Evolutionary conservation across 2,329 filamentous ascomycete genomes (phyloP), one percentile per base, ranked within the genome.

Genomic region (Teratosphaeria pseudoeucalypti): DNA sequence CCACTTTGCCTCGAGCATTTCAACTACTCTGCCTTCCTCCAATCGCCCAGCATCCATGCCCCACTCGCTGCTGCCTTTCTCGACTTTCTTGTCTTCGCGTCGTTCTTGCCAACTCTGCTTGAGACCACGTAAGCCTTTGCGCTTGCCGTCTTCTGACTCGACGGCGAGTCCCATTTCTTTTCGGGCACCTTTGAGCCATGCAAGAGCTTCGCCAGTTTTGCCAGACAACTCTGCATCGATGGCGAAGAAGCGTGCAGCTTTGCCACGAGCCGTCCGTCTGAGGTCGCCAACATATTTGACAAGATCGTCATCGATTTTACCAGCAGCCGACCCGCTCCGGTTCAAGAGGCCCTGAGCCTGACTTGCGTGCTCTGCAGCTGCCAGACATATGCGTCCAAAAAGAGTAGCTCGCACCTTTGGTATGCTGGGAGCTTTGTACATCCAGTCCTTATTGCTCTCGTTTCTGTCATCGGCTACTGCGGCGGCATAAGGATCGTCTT

Each of bases 401-500:
- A 99, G 79, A 68, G 95, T 86, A 9, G 90, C 90, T 54, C 92
- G 85, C 19, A 96, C 91, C 70, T 92, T 92, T 34, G 91, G 88
- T 55, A 96, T 89, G 56, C 90, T 85, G 0, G 92, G 90, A 0
- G 90, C 83, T 68, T 88, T 90, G 73, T 94, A 95, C 91, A 97
- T 97, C 92, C 92, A 99, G 65, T 97, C 92, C 62, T 83, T 90
- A 72, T 92, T 90, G 65, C 87, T 85, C 57, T 86, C 84, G 70
- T 95, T 95, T 55, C 92, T 82, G 59, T 87, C 84, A 68, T 95
- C 89, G 0, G 90, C 85, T 2, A 95, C 87, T 6, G 86, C 83
- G 1, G 88, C 85, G 1, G 92, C 88, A 69, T 96, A 97, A 0
- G 92, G 91, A 69, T 99, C 94, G 70, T 97, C 92, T 67, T 97